Percentiles rank a stretch among this genome's conserved stretches.
Conservation (phyloP, 108 stramenopile species). For the Pseudonitzschia pungens region DNA sequence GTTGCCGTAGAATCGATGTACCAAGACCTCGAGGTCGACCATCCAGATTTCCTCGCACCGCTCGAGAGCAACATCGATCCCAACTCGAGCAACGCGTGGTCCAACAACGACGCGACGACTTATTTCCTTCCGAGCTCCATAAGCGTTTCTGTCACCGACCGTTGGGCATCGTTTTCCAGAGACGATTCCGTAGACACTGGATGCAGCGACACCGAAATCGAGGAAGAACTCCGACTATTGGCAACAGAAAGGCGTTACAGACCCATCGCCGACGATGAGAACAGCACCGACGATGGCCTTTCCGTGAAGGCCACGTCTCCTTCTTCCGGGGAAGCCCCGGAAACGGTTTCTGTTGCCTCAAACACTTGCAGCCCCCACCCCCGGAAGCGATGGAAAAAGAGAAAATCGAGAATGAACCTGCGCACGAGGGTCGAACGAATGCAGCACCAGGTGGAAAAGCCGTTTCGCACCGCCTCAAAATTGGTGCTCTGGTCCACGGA, state of each 20-base stretch:
- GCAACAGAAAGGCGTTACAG: no score
- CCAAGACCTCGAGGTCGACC: background rate
- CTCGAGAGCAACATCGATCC: background rate
- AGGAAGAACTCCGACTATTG: no score
- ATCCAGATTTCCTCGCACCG: background rate
- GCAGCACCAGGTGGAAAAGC: conserved; percentile 4
- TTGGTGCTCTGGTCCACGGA: background rate
- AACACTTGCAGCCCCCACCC: no score
- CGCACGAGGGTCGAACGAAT: conserved; percentile 7
- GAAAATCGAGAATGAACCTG: background rate
- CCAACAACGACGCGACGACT: background rate
- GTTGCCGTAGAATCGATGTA: conserved; percentile 3
- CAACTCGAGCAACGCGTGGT: background rate
- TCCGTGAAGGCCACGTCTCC: no score
- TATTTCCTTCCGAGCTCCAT: no score
- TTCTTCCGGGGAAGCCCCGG: no score
- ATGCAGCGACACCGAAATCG: no score
- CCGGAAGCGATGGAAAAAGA: background rate
- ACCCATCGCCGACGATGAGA: no score
- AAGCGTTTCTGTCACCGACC: background rate
- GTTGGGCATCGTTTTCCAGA: background rate
- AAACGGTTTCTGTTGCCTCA: no score
- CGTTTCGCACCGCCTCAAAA: background rate
- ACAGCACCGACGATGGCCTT: no score
- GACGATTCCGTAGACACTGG: no score